Evolutionary conservation across 2,329 filamentous ascomycete species (phyloP).

Genomic region (Teratosphaeria epicoccoides): DNA sequence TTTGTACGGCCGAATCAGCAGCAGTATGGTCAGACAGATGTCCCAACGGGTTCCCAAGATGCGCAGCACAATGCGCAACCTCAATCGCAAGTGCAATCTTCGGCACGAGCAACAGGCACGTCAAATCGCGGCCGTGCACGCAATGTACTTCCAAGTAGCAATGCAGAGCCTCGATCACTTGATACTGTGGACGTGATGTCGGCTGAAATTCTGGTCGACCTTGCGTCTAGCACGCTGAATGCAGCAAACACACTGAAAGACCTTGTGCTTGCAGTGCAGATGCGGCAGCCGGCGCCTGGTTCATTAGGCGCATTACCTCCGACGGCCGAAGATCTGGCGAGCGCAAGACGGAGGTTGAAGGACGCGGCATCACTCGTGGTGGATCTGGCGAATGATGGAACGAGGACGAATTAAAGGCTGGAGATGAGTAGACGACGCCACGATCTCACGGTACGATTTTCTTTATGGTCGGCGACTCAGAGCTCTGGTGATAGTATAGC

Average conservation of each 20-base stretch:
- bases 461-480: neutral
- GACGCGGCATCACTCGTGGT: conserved; percentile 17
- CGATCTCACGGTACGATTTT: neutral
- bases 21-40: neutral
- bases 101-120: neutral
- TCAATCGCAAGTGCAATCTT: neutral
- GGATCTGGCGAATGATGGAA: conserved; percentile 7
- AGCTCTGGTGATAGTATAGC: neutral
- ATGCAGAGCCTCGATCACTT: conserved; percentile 6
- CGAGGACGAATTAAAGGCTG: neutral
- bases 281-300: conserved; percentile 7
- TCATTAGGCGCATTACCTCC: conserved; percentile 9
- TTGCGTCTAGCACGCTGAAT: conserved; percentile 15
- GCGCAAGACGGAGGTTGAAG: conserved; percentile 14
- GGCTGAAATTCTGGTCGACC: conserved; percentile 17
- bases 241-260: conserved; percentile 16
- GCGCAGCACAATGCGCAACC: neutral
- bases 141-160: neutral
- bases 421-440: too few species aligned
- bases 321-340: conserved; percentile 13
- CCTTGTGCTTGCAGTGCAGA: conserved; percentile 14
- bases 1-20: neutral
- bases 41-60: neutral
- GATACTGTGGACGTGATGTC: conserved; percentile 15
- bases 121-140: neutral